phyloP scores from a whole-genome alignment of 2,329 filamentous ascomycete species.

The Fusarium continuum region DNA sequence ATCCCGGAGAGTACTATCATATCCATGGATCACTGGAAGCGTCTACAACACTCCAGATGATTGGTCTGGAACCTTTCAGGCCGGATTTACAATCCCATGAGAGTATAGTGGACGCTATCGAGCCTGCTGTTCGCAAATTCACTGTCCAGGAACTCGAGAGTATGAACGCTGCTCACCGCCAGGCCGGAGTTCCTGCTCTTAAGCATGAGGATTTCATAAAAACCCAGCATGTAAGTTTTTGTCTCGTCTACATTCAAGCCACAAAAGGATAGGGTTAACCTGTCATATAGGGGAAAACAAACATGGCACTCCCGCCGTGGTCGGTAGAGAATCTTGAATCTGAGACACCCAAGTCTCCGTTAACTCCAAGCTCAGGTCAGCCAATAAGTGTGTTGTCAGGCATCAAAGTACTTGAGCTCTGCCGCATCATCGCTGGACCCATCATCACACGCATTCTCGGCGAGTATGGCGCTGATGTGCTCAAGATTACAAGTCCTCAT shows the following conservation, averaged over 20 bases:
- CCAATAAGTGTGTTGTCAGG: constrained; percentile 58
- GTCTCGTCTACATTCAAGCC: too few species aligned
- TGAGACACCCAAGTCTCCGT: constrained; percentile 57
- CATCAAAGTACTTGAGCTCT: constrained; percentile 78
- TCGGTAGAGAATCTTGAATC: constrained; percentile 61
- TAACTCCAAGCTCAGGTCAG: constrained; percentile 41
- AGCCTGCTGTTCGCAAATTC: constrained; percentile 64
- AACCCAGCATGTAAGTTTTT: constrained; percentile 54
- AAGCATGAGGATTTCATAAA: constrained; percentile 67
- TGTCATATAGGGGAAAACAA: constrained; percentile 54
- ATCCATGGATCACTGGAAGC: constrained; percentile 80
- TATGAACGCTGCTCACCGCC: constrained; percentile 63
- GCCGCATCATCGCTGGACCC: constrained; percentile 80
- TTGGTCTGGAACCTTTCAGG: constrained; percentile 69
- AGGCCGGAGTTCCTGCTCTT: constrained; percentile 68
- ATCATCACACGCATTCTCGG: constrained; percentile 75
- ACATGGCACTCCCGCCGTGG: constrained; percentile 56
- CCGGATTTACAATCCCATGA: constrained; percentile 69
- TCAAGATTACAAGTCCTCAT: constrained; percentile 74
- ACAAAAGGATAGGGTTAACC: background rate
- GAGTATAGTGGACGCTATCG: constrained; percentile 67
- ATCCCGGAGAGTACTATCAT: constrained; percentile 74
- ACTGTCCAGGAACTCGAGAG: constrained; percentile 65
- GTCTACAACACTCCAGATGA: constrained; percentile 73
- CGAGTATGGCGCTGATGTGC: constrained; percentile 78